Conservation (phyloP, 192 early-diverging fungal species). For the Coemansia reversa region DNA sequence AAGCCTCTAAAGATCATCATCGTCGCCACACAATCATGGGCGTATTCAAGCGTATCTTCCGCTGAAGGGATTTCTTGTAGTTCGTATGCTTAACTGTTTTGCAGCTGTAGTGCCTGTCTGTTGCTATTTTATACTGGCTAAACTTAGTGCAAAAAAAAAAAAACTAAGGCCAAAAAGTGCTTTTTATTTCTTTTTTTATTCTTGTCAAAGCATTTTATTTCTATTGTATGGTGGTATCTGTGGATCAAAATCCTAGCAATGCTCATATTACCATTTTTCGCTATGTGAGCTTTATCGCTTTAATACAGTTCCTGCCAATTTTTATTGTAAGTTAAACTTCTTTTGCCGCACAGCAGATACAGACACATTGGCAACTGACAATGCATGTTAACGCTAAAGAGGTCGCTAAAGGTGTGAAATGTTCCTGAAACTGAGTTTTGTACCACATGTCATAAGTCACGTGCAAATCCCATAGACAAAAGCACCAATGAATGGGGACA, state of each 20-base stretch:
- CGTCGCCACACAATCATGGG: conserved; percentile 52
- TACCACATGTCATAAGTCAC: neutral
- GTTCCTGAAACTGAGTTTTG: conserved; percentile 11
- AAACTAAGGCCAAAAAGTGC: neutral
- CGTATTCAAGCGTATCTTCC: conserved; percentile 54
- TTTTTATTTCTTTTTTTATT: neutral
- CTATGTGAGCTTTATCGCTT: conserved; percentile 1
- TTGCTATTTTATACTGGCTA: neutral
- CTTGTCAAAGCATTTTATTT: neutral
- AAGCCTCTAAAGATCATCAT: conserved; percentile 31
- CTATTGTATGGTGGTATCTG: neutral
- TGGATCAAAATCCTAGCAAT: neutral
- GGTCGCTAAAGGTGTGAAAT: conserved; percentile 45
- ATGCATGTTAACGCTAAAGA: conserved; percentile 38
- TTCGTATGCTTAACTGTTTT: neutral
- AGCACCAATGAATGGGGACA: neutral
- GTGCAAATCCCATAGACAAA: conserved; percentile 9
- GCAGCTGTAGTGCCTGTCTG: neutral
- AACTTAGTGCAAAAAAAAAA: neutral
- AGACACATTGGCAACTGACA: conserved; percentile 34
- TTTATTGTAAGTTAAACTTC: conserved; percentile 35
- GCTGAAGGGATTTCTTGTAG: conserved; percentile 4
- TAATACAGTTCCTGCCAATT: neutral
- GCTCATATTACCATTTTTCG: neutral
- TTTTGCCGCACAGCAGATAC: conserved; percentile 41